phyloP scores from a whole-genome alignment of 257 asterid species.

The Lithospermum erythrorhizon region DNA sequence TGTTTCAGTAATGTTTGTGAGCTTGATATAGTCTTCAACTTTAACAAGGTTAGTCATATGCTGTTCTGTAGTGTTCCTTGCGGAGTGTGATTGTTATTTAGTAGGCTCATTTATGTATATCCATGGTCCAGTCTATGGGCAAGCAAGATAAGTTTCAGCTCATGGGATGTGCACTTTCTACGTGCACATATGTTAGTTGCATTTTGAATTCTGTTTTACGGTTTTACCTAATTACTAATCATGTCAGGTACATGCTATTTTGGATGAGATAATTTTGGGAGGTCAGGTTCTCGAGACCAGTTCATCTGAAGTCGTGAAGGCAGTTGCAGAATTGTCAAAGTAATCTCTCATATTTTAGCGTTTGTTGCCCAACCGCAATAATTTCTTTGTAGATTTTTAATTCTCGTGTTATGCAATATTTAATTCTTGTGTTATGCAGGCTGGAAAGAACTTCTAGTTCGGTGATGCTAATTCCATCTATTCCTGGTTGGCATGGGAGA shows the following conservation, averaged over 20 bases:
- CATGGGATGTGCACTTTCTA: neutral
- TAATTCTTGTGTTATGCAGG: constrained; percentile 39
- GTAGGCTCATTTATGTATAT: neutral
- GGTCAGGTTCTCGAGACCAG: constrained; percentile 96
- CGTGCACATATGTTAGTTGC: neutral
- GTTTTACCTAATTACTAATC: neutral
- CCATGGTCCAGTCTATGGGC: too few species aligned
- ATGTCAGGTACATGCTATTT: constrained; percentile 70
- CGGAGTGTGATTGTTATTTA: too few species aligned
- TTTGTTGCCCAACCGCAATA: neutral
- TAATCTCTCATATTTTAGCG: constrained; percentile 17
- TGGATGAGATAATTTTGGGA: constrained; percentile 86
- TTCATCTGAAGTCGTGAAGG: constrained; percentile 61
- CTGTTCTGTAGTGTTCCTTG: neutral
- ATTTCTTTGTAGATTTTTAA: constrained; percentile 7
- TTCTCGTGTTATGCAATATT: constrained; percentile 27
- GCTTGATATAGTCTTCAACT: constrained; percentile 84
- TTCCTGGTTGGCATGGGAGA: constrained; percentile 57
- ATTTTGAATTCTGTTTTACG: neutral
- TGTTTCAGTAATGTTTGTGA: constrained; percentile 89
- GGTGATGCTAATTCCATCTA: constrained; percentile 31
- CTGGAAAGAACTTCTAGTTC: constrained; percentile 44
- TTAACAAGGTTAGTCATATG: constrained; percentile 60
- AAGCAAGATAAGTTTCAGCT: neutral
- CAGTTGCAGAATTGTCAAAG: constrained; percentile 75